Evolutionary conservation across 2,329 filamentous ascomycete species (phyloP), one percentile per base, ranked within the genome.

Genomic region (Chaetomium globosum): DNA sequence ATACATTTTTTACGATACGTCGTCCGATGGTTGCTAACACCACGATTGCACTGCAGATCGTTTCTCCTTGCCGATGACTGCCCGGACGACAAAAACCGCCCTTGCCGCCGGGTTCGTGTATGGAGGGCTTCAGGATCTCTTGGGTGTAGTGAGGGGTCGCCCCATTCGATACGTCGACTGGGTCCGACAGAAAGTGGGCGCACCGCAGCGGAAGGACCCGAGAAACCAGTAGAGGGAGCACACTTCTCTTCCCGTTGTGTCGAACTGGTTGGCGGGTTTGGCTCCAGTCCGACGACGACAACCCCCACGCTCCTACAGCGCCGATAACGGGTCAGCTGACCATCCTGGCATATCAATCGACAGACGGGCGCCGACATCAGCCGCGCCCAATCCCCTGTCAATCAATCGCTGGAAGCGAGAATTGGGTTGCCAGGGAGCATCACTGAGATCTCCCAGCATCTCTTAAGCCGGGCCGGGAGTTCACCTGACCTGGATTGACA

Each of bases 71-170:
- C 87, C 89, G 65, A 90, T 89, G 59, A 87, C 89, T 49, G 89
- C 89, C 21, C 85, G 89, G 68, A 95, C 92, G 52, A 92, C 93
- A 59, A 91, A 88, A 74, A 86, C 90, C 71, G 94, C 93, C 1
- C 80, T 97, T 54, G 81, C 90, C 71, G 88, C 93, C 69, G 93
- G 94, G 23, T 74, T 97, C 43, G 85, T 81, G 8, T 98, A 92
- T 77, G 94, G 94, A 28, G 80, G 94, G 46, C 76, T 89, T 65
- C 93, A 98, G 78, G 94, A 98, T 78, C 79, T 83, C 12, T 76
- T 95, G 39, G 87, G 87, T 61, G 81, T 88, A 66, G 79, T 86
- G 60, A 89, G 87, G 75, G 92, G 92, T 62, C 87, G 90, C 72
- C 85, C 82, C 62, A 85, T 93, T 39, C 86, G 87, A 23, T 96